Evolutionary conservation across 148 eudicot species (phyloP).

Genomic region (Persicaria tinctoria): DNA sequence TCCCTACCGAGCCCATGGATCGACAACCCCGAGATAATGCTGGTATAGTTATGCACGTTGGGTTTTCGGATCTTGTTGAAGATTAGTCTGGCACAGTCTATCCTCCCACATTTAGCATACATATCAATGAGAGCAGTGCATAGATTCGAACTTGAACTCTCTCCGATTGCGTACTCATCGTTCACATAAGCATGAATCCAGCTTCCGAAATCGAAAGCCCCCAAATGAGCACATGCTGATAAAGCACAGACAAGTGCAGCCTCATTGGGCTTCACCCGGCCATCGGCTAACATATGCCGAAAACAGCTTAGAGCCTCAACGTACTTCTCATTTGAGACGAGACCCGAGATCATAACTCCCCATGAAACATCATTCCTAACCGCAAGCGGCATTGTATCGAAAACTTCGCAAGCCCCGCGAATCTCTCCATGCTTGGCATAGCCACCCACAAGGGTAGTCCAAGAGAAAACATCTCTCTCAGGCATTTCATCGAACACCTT

Average conservation of each 20-base stretch:
- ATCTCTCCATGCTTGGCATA: constrained; percentile 39
- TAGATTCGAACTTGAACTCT: constrained; percentile 38
- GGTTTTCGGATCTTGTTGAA: constrained; percentile 28
- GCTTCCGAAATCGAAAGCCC: constrained; percentile 51
- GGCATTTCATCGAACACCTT: constrained; percentile 25
- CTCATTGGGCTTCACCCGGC: constrained; percentile 41
- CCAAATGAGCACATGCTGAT: constrained; percentile 67
- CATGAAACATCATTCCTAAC: constrained; percentile 62
- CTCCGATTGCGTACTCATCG: constrained; percentile 19
- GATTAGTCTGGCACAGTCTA: constrained; percentile 34
- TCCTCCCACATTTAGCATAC: constrained; percentile 71
- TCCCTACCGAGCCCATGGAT: constrained; percentile 53
- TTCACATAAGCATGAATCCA: constrained; percentile 41
- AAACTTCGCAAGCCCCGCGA: constrained; percentile 33
- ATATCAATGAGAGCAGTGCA: constrained; percentile 56
- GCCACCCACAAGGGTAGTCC: constrained; percentile 27
- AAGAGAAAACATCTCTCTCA: constrained; percentile 24
- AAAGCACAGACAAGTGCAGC: constrained; percentile 62
- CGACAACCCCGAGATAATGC: constrained; percentile 52
- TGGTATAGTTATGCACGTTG: constrained; percentile 42
- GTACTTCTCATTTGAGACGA: constrained; percentile 40
- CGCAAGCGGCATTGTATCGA: constrained; percentile 34
- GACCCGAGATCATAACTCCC: constrained; percentile 66
- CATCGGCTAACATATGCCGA: constrained; percentile 27
- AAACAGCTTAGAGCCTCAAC: constrained; percentile 51